phyloP scores from a whole-genome alignment of 31 red algal genomes.

The Bonnemaisonia californica region DNA sequence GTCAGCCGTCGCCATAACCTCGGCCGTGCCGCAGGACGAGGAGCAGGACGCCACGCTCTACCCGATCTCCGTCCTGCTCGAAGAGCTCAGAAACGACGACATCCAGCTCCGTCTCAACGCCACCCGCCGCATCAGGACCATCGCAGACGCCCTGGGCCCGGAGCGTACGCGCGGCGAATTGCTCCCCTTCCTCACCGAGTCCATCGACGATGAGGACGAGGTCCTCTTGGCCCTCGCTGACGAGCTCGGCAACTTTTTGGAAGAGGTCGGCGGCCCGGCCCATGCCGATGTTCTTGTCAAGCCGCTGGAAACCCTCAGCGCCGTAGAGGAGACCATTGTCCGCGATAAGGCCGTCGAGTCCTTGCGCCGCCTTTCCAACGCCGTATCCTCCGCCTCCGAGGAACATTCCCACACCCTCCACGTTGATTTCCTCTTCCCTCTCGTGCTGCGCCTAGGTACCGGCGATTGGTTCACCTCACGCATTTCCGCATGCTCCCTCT shows the following conservation, averaged over 20 bases:
- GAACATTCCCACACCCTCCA: slow-evolving; percentile 63
- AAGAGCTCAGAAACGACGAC: slow-evolving; percentile 92
- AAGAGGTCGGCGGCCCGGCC: slow-evolving; percentile 78
- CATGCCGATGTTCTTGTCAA: slow-evolving; percentile 72
- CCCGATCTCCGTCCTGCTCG: slow-evolving; percentile 88
- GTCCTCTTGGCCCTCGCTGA: slow-evolving; percentile 89
- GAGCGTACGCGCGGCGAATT: slow-evolving; percentile 95
- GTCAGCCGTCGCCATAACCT: slow-evolving; percentile 25
- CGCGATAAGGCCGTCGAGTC: slow-evolving; percentile 89
- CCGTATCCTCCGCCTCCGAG: slow-evolving; percentile 28
- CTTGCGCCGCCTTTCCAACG: slow-evolving; percentile 50
- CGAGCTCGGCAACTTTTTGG: slow-evolving; percentile 85
- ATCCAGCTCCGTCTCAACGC: slow-evolving; percentile 87
- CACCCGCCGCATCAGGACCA: slow-evolving; percentile 78
- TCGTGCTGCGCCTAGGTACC: slow-evolving; percentile 78
- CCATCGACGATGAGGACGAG: slow-evolving; percentile 97
- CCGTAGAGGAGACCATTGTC: slow-evolving; percentile 88
- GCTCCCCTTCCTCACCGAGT: slow-evolving; percentile 92
- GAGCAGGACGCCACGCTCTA: slow-evolving; percentile 70
- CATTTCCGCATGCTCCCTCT: slow-evolving; percentile 88
- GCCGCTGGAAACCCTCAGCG: slow-evolving; percentile 80
- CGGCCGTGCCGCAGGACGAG: slow-evolving; percentile 42
- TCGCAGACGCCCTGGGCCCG: slow-evolving; percentile 84
- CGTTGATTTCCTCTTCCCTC: slow-evolving; percentile 76
- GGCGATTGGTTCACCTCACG: slow-evolving; percentile 98